phyloP scores from a whole-genome alignment of 208 protist species.

The Crithidia bombi region DNA sequence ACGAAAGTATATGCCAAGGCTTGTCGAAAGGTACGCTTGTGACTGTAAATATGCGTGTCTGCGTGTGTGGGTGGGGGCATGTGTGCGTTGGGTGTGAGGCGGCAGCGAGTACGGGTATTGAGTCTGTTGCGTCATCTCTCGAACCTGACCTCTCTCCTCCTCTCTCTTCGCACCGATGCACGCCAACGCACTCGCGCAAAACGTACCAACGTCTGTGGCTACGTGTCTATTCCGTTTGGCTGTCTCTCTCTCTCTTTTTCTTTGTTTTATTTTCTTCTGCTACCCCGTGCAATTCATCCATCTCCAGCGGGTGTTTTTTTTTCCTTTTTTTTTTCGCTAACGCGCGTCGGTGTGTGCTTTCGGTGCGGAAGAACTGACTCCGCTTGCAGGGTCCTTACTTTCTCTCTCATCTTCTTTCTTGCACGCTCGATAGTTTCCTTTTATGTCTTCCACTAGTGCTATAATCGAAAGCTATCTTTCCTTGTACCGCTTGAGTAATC shows the following conservation, averaged over 20 bases:
- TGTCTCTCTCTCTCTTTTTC: conserved; percentile 8
- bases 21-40: not conserved
- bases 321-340: not conserved
- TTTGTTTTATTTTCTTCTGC: not conserved
- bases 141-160: not conserved
- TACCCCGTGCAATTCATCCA: not conserved
- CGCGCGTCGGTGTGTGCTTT: not conserved
- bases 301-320: not conserved
- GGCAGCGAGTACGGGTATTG: too few species aligned
- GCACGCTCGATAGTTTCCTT: not conserved
- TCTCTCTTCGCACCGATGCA: too few species aligned
- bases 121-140: too few species aligned
- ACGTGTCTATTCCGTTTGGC: too few species aligned
- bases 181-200: too few species aligned
- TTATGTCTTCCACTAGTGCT: conserved; percentile 7
- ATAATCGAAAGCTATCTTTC: conserved; percentile 16
- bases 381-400: too few species aligned
- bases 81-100: too few species aligned
- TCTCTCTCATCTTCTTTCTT: not conserved
- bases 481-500: conserved; percentile 13
- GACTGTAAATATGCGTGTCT: not conserved
- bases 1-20: too few species aligned
- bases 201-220: not conserved
- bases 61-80: too few species aligned
- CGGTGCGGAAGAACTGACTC: too few species aligned